Evolutionary conservation across 768 basidiomycete genomes (phyloP), one percentile per base, ranked within the genome.

Genomic region (Hypsizygus marmoreus): DNA sequence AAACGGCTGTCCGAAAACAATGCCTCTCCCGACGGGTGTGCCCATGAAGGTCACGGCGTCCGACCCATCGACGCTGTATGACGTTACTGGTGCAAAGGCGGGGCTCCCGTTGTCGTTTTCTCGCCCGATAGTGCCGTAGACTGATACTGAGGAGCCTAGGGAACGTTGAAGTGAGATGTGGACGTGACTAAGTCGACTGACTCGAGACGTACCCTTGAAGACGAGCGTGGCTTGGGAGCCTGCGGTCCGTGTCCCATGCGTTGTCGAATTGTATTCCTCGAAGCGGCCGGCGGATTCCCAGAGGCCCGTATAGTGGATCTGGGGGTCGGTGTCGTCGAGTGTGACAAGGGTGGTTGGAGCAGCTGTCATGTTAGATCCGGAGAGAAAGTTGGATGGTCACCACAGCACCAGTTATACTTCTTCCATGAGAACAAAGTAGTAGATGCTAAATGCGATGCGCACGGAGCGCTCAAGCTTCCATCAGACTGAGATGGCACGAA

Each of bases 321-420:
- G 4, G n/a, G 45, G 10, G 12, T n/a, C 42, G 13, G 40, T 38
- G 16, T 51, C 50, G 11, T 51, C 50, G 17, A 51, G 14, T 9
- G 14, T 3, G 4, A 6, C 19, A 13, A 25, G 8, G 17, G 13
- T 36, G 13, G 72, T 68, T 3, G 74, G n/a, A n/a, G n/a, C n/a
- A n/a, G n/a, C n/a, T n/a, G n/a, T n/a, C n/a, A n/a, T n/a, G n/a
- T n/a, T n/a, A n/a, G n/a, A n/a, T n/a, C n/a, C n/a, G n/a, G n/a
- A n/a, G n/a, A n/a, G n/a, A n/a, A n/a, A n/a, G n/a, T n/a, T n/a
- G n/a, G n/a, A n/a, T n/a, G n/a, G n/a, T n/a, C n/a, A n/a, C n/a
- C n/a, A n/a, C n/a, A n/a, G n/a, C n/a, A n/a, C n/a, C n/a, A n/a
- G n/a, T n/a, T n/a, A n/a, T n/a, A n/a, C n/a, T n/a, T n/a, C n/a